These are phyloP conservation scores for Globisporangium megalacanthum DNA, from an alignment of 352 stramenopile genomes.

Conservation along the genomic window DNA sequence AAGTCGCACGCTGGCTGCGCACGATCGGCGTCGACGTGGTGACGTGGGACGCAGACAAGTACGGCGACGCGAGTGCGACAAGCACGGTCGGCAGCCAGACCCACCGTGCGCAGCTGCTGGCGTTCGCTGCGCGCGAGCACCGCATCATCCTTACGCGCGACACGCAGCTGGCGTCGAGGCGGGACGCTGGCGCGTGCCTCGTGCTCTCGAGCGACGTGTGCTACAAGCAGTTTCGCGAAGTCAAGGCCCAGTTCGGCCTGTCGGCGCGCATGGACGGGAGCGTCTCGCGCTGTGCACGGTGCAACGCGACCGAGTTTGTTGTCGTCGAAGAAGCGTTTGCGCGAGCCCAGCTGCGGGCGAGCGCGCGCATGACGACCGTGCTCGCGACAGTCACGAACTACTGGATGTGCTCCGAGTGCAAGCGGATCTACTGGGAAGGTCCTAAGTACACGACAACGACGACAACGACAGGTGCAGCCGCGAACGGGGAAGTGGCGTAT, in stretches of 20 bases:
- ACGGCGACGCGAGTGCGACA: constrained; percentile 19
- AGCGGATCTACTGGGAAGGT: constrained; percentile 68
- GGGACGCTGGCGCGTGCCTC: constrained; percentile 46
- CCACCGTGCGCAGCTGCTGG: constrained; percentile 34
- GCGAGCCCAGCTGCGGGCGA: constrained; percentile 20
- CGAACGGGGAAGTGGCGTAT: constrained; percentile 13
- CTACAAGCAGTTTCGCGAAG: constrained; percentile 53
- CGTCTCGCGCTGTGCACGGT: constrained; percentile 41
- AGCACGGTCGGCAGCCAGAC: constrained; percentile 15
- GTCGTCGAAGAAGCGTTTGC: constrained; percentile 23
- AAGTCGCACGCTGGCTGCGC: constrained; percentile 70
- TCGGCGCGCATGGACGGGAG: constrained; percentile 23
- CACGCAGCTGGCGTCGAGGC: constrained; percentile 28
- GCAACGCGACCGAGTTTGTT: constrained; percentile 39
- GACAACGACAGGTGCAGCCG: constrained; percentile 18
- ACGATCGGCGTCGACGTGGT: constrained; percentile 73
- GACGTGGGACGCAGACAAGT: constrained; percentile 44
- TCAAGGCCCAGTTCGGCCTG: constrained; percentile 52
- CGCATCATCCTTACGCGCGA: constrained; percentile 53
- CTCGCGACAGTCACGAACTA: not conserved
- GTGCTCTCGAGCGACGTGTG: constrained; percentile 42
- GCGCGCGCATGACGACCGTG: constrained; percentile 5
- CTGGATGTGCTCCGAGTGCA: constrained; percentile 53
- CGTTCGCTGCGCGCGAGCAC: constrained; percentile 26
- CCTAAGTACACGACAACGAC: constrained; percentile 47